phyloP scores from a whole-genome alignment of 805 yeast genomes.

The Starmerella tilneyi region DNA sequence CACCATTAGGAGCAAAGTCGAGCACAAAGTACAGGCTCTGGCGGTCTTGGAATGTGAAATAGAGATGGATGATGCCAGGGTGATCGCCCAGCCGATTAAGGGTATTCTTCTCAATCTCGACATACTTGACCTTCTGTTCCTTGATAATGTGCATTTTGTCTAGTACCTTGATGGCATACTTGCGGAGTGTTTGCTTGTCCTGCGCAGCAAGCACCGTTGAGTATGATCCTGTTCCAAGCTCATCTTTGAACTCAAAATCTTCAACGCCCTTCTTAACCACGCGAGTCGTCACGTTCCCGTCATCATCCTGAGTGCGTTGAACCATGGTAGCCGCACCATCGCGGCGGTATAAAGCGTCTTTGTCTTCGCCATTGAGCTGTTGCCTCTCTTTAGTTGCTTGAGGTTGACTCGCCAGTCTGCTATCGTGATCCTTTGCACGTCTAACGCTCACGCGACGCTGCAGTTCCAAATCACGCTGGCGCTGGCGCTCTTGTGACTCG shows the following conservation, averaged over 20 bases:
- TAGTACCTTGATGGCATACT: conserved; percentile 83
- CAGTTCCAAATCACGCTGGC: conserved; percentile 3
- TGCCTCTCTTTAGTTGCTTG: too few species aligned
- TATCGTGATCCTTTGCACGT: conserved; percentile 5
- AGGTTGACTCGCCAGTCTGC: too few species aligned
- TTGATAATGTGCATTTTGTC: conserved; percentile 87
- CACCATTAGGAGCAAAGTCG: conserved; percentile 95
- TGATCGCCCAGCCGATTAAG: conserved; percentile 79
- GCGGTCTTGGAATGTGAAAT: conserved; percentile 92
- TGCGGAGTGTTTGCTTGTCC: conserved; percentile 59
- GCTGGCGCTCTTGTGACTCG: conserved; percentile 5
- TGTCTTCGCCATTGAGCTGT: not conserved
- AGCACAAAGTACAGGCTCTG: conserved; percentile 79
- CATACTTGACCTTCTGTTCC: conserved; percentile 91
- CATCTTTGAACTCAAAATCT: conserved; percentile 81
- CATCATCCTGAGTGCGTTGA: conserved; percentile 20
- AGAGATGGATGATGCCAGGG: conserved; percentile 86
- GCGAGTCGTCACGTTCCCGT: conserved; percentile 44
- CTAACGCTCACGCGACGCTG: conserved; percentile 7
- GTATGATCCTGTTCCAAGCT: conserved; percentile 91
- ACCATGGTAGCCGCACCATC: conserved; percentile 24
- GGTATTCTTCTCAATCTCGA: conserved; percentile 87
- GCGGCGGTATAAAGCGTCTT: conserved; percentile 1
- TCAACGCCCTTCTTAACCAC: conserved; percentile 49
- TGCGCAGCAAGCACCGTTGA: conserved; percentile 85